Conservation (phyloP, 1,139 yeast species). For the Sugiyamaella grinbergsii region DNA sequence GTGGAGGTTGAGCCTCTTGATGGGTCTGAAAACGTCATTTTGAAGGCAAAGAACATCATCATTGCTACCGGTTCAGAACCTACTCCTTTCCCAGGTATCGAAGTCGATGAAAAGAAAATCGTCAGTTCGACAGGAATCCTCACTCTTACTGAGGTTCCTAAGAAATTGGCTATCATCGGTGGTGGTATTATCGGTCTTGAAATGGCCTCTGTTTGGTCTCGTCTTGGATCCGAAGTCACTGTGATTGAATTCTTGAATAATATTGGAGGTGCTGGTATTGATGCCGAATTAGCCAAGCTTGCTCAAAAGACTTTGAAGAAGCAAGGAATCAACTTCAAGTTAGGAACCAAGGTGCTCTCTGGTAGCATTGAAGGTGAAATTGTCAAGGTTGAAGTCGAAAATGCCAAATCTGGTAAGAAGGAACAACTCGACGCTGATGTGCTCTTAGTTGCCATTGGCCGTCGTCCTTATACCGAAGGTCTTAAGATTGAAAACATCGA, state of each 20-base stretch:
- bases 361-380: conserved; percentile 92
- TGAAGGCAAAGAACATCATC: conserved; percentile 84
- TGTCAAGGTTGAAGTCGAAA: conserved; percentile 87
- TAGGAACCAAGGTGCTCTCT: conserved; percentile 85
- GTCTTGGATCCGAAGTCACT: conserved; percentile 95
- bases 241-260: conserved; percentile 87
- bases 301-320: conserved; percentile 87
- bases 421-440: conserved; percentile 87
- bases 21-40: conserved; percentile 66
- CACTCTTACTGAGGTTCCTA: conserved; percentile 83
- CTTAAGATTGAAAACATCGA: conserved; percentile 87
- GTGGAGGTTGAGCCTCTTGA: conserved; percentile 83
- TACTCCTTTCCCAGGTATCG: conserved; percentile 98
- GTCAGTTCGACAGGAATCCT: conserved; percentile 95
- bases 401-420: conserved; percentile 81
- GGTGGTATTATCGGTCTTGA: conserved; percentile 99
- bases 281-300: conserved; percentile 86
- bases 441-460: conserved; percentile 94
- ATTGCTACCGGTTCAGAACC: conserved; percentile 99
- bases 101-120: conserved; percentile 94
- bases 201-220: conserved; percentile 97
- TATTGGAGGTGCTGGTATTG: conserved; percentile 96
- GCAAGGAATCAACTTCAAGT: conserved; percentile 93
- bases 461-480: conserved; percentile 95
- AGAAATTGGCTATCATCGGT: conserved; percentile 90